Percentiles rank a stretch among this genome's conserved stretches.
phyloP scores from a whole-genome alignment of 805 yeast species.

The Clavispora phyllophila region DNA sequence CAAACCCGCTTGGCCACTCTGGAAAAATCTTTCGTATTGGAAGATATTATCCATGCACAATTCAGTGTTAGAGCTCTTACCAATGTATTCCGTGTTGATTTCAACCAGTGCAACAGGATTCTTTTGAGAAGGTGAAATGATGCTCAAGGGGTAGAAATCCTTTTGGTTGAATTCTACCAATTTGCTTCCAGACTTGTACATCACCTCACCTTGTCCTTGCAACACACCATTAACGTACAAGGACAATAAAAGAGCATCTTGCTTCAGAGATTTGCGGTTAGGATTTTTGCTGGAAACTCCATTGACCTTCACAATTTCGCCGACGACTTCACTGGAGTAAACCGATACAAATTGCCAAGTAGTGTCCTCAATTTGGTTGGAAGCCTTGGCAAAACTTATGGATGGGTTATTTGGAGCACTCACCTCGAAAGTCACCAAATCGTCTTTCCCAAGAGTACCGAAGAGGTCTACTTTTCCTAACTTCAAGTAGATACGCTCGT shows the following conservation, averaged over 20 bases:
- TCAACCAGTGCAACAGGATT: constrained; percentile 45
- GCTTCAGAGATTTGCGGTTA: constrained; percentile 31
- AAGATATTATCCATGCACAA: constrained; percentile 48
- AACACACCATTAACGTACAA: constrained; percentile 60
- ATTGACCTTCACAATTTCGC: constrained; percentile 63
- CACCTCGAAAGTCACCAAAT: constrained; percentile 50
- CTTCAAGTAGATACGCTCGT: constrained; percentile 57
- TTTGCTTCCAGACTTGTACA: constrained; percentile 43
- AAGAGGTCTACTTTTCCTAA: constrained; percentile 46
- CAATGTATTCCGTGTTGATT: constrained; percentile 60
- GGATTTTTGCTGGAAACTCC: constrained; percentile 45
- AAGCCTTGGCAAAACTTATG: constrained; percentile 60
- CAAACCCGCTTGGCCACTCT: constrained; percentile 35
- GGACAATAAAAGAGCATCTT: constrained; percentile 51
- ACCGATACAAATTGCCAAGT: constrained; percentile 74
- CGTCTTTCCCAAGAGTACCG: constrained; percentile 26
- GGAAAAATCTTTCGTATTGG: constrained; percentile 47
- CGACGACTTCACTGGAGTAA: constrained; percentile 62
- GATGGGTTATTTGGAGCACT: constrained; percentile 46
- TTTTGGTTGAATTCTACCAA: constrained; percentile 43
- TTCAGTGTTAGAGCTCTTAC: constrained; percentile 60
- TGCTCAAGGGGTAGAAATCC: constrained; percentile 41
- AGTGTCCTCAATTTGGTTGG: constrained; percentile 48
- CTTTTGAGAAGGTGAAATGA: constrained; percentile 33
- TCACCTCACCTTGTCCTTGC: constrained; percentile 55